Base-by-base conservation (phyloP, 1,139 yeast species). In the Blastobotrys buckinghamii region DNA sequence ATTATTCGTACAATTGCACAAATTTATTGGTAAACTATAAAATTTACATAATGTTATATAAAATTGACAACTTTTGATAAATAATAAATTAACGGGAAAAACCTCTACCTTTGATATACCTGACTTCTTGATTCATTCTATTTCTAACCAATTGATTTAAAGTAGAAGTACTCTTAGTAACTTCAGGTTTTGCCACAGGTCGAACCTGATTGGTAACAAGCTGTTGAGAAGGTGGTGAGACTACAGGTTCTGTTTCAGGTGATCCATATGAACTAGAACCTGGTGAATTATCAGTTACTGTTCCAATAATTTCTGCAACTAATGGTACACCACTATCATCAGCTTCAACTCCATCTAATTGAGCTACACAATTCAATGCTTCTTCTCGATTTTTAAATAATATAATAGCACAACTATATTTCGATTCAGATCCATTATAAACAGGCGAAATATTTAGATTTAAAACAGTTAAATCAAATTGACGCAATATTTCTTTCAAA, bases 371-470 rank as follows among this genome's bases (percentile, higher is more conserved):
- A 32, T 27, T 42, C n/a, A 30, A 13, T 6, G 54, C 54, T 17
- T 51, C 49, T 17, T 50, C 54, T n/a, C 49, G 47, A 42, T 48
- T 50, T 35, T 40, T 42, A 45, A 51, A 51, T 16, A 41, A 24
- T 20, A 51, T 36, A 36, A 36, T 22, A 9, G 54, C 54, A 9
- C 42, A 39, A 33, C 47, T 17, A 33, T 44, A 48, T 20, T 30
- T 33, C 16, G 48, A 41, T 35, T 44, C 48, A 27, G 39, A 17
- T 27, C 45, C 50, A 33, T 50, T 48, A 37, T 42, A 47, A 7
- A 50, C 53, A 4, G 49, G 45, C 1, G 50, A 44, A n/a, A 51
- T 27, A 15, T 36, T 33, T 24, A 48, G 44, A 16, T 43, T 39
- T 15, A 45, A n/a, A 19, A 45, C 44, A 6, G 34, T 40, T 17